Evolutionary conservation across 1,139 yeast species (phyloP).

Genomic region (Nakaseomyces delphensis): DNA sequence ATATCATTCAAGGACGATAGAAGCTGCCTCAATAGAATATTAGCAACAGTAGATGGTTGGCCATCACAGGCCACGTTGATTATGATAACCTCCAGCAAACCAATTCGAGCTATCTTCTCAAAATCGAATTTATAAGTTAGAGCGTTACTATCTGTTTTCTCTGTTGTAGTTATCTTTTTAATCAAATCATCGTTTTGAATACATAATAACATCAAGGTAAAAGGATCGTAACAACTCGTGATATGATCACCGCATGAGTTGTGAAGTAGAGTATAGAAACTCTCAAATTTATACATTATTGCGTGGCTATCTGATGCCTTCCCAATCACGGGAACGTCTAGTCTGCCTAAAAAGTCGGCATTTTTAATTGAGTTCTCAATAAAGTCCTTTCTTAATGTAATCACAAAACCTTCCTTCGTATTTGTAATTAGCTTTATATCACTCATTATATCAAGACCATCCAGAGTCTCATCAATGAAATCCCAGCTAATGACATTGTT

Average conservation of each 20-base stretch:
- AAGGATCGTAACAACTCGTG: conserved; percentile 44
- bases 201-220: conserved; percentile 48
- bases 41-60: conserved; percentile 41
- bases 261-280: conserved; percentile 26
- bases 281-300: neutral
- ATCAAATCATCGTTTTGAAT: conserved; percentile 58
- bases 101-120: conserved; percentile 50
- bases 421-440: conserved; percentile 40
- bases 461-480: conserved; percentile 38
- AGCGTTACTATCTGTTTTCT: conserved; percentile 24
- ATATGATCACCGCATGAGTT: conserved; percentile 4
- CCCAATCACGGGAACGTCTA: conserved; percentile 5
- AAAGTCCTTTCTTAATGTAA: conserved; percentile 46
- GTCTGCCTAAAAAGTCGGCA: conserved; percentile 30
- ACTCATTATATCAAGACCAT: conserved; percentile 38
- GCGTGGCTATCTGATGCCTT: conserved; percentile 12
- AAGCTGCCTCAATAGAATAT: conserved; percentile 38
- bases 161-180: conserved; percentile 23
- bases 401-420: conserved; percentile 43
- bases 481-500: conserved; percentile 59
- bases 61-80: conserved; percentile 49
- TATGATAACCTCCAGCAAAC: conserved; percentile 49
- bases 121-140: conserved; percentile 40
- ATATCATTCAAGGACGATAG: conserved; percentile 30
- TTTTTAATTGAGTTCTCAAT: conserved; percentile 41